Conservation (phyloP, 1,139 yeast genomes). For the Scheffersomyces lignicola region DNA sequence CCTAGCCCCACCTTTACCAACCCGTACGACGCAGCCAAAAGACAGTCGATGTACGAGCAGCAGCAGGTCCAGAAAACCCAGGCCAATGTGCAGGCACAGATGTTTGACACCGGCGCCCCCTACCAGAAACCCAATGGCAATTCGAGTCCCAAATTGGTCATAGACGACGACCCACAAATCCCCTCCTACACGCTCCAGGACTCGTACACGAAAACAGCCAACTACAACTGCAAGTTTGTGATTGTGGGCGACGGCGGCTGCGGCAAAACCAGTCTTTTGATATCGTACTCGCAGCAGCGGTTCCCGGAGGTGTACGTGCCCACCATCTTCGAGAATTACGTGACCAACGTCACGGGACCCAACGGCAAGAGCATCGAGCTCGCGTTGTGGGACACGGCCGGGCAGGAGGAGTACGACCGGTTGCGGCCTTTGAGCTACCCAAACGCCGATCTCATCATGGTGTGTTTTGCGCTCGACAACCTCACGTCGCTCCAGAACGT, state of each 20-base stretch:
- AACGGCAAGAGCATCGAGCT: slow-evolving; percentile 56
- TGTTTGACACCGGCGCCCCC: too few relatives aligned
- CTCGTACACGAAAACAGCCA: slow-evolving; percentile 31
- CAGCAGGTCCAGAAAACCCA: too few relatives aligned
- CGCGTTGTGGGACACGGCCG: slow-evolving; percentile 93
- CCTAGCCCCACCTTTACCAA: slow-evolving; percentile 12
- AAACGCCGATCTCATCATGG: slow-evolving; percentile 70
- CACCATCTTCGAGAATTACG: slow-evolving; percentile 84
- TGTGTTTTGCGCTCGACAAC: slow-evolving; percentile 75
- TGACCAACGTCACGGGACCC: slow-evolving; percentile 62
- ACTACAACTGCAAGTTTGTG: slow-evolving; percentile 61
- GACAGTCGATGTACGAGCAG: slow-evolving; percentile 15
- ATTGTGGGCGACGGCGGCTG: slow-evolving; percentile 96
- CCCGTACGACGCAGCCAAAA: slow-evolving; percentile 29
- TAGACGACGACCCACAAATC: slow-evolving; percentile 40
- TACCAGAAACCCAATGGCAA: slow-evolving; percentile 4
- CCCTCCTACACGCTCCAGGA: slow-evolving; percentile 38
- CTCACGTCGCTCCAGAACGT: slow-evolving; percentile 69
- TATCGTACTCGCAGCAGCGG: slow-evolving; percentile 76
- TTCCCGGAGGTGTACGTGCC: slow-evolving; percentile 85
- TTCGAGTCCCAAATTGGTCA: slow-evolving; percentile 24
- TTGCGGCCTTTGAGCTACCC: slow-evolving; percentile 82
- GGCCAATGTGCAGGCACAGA: slow-evolving; percentile 13
- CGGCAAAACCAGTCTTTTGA: slow-evolving; percentile 86
- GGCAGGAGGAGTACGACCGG: slow-evolving; percentile 89